Percentiles rank a stretch among this genome's conserved stretches.
phyloP scores from a whole-genome alignment of 1,284 basidiomycete species.

The Cutaneotrichosporon sp. region DNA sequence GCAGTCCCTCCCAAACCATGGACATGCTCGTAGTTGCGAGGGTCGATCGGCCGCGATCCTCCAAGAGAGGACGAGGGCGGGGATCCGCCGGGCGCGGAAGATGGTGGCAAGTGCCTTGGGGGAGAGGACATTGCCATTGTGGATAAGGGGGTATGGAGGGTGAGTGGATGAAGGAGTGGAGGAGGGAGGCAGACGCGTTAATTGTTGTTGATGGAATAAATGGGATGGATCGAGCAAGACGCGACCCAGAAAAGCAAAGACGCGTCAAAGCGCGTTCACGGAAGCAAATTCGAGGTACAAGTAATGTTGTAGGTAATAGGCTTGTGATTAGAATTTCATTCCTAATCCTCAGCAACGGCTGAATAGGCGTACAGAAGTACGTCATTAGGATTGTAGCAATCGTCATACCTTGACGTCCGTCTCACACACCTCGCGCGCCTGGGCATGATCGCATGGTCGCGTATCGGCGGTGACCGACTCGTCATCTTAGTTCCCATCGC shows the following conservation, averaged over 20 bases:
- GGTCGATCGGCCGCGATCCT: constrained; percentile 32
- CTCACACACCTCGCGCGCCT: no score
- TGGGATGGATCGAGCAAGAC: not conserved
- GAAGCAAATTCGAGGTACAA: not conserved
- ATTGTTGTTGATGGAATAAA: constrained; percentile 2
- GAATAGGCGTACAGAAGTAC: no score
- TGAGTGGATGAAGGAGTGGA: not conserved
- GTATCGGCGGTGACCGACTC: no score
- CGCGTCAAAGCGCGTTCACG: not conserved
- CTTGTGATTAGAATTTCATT: no score
- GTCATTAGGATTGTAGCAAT: no score
- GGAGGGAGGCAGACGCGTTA: not conserved
- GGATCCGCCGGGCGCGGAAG: constrained; percentile 28
- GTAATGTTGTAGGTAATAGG: no score
- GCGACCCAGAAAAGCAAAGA: no score
- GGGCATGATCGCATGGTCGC: no score
- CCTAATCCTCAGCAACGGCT: no score
- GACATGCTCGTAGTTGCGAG: constrained; percentile 39
- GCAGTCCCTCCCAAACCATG: constrained; percentile 36
- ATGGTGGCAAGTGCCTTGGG: constrained; percentile 31
- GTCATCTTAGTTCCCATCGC: not conserved
- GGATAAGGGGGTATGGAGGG: not conserved
- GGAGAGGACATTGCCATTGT: constrained; percentile 30
- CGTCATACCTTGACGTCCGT: no score
- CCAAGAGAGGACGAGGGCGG: constrained; percentile 29